Evolutionary conservation across 2,329 filamentous ascomycete species (phyloP).

Genomic region (Emmonsia crescens): DNA sequence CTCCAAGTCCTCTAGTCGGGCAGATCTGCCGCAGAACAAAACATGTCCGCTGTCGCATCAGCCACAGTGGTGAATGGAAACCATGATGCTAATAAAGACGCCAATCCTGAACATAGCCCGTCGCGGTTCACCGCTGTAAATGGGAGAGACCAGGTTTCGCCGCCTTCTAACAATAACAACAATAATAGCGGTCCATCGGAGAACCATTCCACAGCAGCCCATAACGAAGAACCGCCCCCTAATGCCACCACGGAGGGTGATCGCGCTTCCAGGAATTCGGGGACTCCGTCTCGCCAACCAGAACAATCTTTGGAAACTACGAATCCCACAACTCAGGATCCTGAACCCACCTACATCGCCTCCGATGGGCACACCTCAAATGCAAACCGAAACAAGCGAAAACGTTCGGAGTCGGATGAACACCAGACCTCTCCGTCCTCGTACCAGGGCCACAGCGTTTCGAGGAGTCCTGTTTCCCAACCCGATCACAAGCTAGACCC

Average conservation of each 20-base stretch:
- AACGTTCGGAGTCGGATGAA: slow-evolving; percentile 56
- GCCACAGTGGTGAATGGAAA: slow-evolving; percentile 25
- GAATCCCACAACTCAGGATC: slow-evolving; percentile 16
- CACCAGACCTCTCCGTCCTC: slow-evolving; percentile 23
- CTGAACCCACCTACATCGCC: slow-evolving; percentile 24
- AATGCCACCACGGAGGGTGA: slow-evolving; percentile 13
- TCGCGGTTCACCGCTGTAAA: slow-evolving; percentile 39
- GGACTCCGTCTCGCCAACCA: slow-evolving; percentile 19
- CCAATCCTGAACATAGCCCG: slow-evolving; percentile 31
- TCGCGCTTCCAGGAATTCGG: slow-evolving; percentile 14
- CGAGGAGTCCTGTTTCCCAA: slow-evolving; percentile 28
- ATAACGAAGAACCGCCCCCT: slow-evolving; percentile 13
- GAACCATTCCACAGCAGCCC: slow-evolving; percentile 2
- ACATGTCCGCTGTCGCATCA: slow-evolving; percentile 28
- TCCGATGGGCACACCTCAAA: slow-evolving; percentile 33
- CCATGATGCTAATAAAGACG: slow-evolving; percentile 17
- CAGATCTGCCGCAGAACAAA: background rate
- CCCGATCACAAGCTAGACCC: slow-evolving; percentile 25
- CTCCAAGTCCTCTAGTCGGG: background rate
- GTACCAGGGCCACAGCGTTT: slow-evolving; percentile 27
- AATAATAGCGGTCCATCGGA: slow-evolving; percentile 9
- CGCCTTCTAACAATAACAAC: slow-evolving; percentile 6
- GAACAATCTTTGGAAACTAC: slow-evolving; percentile 45
- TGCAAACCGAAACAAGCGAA: slow-evolving; percentile 41
- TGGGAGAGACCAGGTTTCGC: slow-evolving; percentile 23